Conservation (phyloP, 2,329 filamentous ascomycete genomes). For the Karstenula rhodostoma region DNA sequence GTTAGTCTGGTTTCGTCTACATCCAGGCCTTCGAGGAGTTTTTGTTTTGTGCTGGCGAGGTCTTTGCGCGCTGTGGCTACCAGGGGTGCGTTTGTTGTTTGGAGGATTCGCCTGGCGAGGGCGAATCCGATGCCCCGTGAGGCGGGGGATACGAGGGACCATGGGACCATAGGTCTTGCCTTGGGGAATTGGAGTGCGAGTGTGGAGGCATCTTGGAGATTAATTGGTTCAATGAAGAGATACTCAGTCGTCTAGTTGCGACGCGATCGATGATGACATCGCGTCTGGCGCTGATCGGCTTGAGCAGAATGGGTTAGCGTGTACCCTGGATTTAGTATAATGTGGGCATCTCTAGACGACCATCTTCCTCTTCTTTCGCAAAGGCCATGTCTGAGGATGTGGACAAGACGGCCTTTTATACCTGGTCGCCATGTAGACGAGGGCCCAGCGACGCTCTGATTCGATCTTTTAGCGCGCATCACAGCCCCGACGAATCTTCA, state of each 20-base stretch:
- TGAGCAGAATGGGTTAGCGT: neutral
- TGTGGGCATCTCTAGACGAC: too few relatives aligned
- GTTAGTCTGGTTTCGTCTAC: constrained; percentile 58
- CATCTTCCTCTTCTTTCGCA: too few relatives aligned
- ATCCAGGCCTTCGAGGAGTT: constrained; percentile 60
- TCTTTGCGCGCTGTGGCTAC: constrained; percentile 68
- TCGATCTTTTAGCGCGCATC: too few relatives aligned
- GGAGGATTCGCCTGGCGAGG: constrained; percentile 65
- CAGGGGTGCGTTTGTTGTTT: constrained; percentile 65
- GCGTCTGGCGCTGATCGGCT: constrained; percentile 33
- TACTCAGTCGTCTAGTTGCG: constrained; percentile 17
- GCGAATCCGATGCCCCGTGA: constrained; percentile 71
- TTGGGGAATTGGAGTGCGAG: neutral
- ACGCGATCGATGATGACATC: constrained; percentile 45
- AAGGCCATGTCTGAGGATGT: too few relatives aligned
- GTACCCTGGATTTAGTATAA: neutral
- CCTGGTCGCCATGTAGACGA: too few relatives aligned
- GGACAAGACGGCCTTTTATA: too few relatives aligned
- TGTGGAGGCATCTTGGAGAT: constrained; percentile 19
- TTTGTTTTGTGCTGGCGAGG: constrained; percentile 57
- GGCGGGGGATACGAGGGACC: constrained; percentile 64
- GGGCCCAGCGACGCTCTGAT: too few relatives aligned
- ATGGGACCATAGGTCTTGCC: constrained; percentile 51
- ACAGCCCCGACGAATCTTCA: neutral
- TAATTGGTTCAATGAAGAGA: neutral